Percentiles rank a stretch among this genome's conserved stretches.
phyloP scores from a whole-genome alignment of 2,329 filamentous ascomycete genomes.

The Aspergillus pseudoterreus region DNA sequence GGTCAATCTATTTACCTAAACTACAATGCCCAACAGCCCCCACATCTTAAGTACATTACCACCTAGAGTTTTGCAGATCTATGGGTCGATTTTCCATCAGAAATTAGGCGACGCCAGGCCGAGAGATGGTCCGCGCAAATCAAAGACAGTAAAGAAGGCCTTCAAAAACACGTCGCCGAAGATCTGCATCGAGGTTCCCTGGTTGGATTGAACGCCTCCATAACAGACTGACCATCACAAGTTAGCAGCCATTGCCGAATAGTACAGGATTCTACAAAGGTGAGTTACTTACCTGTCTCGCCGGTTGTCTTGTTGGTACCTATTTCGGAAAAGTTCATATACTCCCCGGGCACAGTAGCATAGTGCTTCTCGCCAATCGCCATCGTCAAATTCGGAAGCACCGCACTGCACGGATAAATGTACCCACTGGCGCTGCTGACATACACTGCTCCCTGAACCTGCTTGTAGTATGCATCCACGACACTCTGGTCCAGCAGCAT shows the following conservation, averaged over 20 bases:
- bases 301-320: slow-evolving; percentile 43
- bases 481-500: slow-evolving; percentile 58
- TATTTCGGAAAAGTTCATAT: slow-evolving; percentile 54
- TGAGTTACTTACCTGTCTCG: slow-evolving; percentile 30
- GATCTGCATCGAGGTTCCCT: slow-evolving; percentile 54
- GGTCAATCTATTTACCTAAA: too few species aligned
- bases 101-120: slow-evolving; percentile 47
- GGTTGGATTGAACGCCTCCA: slow-evolving; percentile 58
- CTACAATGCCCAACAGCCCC: too few species aligned
- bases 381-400: slow-evolving; percentile 54
- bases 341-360: slow-evolving; percentile 52
- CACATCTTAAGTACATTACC: too few species aligned
- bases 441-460: slow-evolving; percentile 51
- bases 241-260: slow-evolving; percentile 12
- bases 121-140: slow-evolving; percentile 46
- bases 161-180: slow-evolving; percentile 61
- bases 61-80: too few species aligned
- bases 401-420: slow-evolving; percentile 55
- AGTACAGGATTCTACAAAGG: not conserved
- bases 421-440: slow-evolving; percentile 46
- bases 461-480: slow-evolving; percentile 58
- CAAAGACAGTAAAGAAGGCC: slow-evolving; percentile 59
- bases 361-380: slow-evolving; percentile 49
- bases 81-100: not conserved
- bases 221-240: slow-evolving; percentile 45